Base-by-base conservation (phyloP, 768 basidiomycete genomes). In the Cubamyces sp. region DNA sequence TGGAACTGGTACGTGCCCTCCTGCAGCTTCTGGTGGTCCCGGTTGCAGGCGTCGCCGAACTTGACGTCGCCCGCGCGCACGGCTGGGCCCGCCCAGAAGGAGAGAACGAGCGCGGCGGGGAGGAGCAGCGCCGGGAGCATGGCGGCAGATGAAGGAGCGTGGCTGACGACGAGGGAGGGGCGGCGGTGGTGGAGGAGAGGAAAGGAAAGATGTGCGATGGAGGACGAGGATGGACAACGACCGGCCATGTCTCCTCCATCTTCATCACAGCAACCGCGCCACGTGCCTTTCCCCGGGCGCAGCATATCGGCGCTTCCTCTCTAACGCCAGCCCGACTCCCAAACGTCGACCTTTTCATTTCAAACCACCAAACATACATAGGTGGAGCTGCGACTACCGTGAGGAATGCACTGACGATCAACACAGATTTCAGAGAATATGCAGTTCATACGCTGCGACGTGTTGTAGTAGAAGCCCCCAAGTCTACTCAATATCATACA, bases 1-100 rank as follows among this genome's bases (percentile, higher is more conserved):
- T 81, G 84, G 74, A 94, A 89, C 71, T 91, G 87, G 73, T 83
- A 91, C n/a, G 92, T 92, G 62, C 88, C 88, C 16, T 78, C 72
- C 71, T 91, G 85, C 23, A 94, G 84, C 57, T 87, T 84, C 71
- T 85, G 91, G 75, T 90, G 78, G 41, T 71, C 71, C 28, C 78
- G 74, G 40, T 79, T 78, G 75, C 87, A 91, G 51, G 76, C 65
- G 14, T 78, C 74, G 60, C 81, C 83, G 46, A 77, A 74, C 52
- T 75, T 72, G 42, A 75, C 72, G 54, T 74, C 78, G 55, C 88
- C 84, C 28, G 86, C 86, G 57, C 74, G 58, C 34, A 50, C 54
- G 41, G 77, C 79, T 62, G 47, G 48, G 60, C 41, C 64, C 47
- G 75, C 69, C 62, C 62, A 71, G 47, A 70, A 77, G 53, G 76